A percentile compares a stretch with the other conserved stretches of the same genome.
phyloP scores from a whole-genome alignment of 257 asterid genomes.

The Solanum phureja region DNA sequence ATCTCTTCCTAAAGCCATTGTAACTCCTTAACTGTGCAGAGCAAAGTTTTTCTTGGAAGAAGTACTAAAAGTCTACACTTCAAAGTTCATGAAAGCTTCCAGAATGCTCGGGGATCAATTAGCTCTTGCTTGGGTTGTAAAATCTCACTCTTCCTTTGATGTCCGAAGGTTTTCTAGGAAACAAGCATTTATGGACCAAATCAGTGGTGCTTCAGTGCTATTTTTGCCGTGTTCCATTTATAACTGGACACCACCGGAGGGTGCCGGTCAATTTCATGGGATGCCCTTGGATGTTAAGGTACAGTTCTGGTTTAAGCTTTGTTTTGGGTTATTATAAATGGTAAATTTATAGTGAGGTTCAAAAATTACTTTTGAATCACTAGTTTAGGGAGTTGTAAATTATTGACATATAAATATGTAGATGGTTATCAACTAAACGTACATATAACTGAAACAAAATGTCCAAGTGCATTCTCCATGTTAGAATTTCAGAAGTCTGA shows the following conservation, averaged over 20 bases:
- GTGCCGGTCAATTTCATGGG: slow-evolving; percentile 96
- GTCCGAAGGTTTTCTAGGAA: slow-evolving; percentile 39
- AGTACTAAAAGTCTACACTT: slow-evolving; percentile 47
- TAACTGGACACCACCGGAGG: slow-evolving; percentile 99
- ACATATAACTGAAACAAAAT: neutral
- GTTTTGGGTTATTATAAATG: neutral
- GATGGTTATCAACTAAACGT: neutral
- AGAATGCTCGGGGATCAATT: slow-evolving; percentile 96
- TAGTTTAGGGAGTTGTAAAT: neutral
- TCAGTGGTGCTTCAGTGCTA: slow-evolving; percentile 54
- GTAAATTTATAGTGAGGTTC: neutral
- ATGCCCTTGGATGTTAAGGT: slow-evolving; percentile 98
- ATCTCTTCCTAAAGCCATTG: neutral
- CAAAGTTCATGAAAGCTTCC: slow-evolving; percentile 78
- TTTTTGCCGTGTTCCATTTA: slow-evolving; percentile 76
- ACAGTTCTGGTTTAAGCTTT: neutral
- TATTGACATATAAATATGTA: neutral
- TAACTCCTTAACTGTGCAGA: slow-evolving; percentile 27
- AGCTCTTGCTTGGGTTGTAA: slow-evolving; percentile 87
- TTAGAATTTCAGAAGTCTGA: neutral
- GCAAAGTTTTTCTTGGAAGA: slow-evolving; percentile 57
- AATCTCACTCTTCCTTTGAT: slow-evolving; percentile 49
- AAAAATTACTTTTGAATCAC: neutral
- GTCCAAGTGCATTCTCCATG: neutral
- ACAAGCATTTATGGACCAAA: slow-evolving; percentile 46